Base-by-base conservation (phyloP, 306 rosid species). In the Citrullus mucosospermus region DNA sequence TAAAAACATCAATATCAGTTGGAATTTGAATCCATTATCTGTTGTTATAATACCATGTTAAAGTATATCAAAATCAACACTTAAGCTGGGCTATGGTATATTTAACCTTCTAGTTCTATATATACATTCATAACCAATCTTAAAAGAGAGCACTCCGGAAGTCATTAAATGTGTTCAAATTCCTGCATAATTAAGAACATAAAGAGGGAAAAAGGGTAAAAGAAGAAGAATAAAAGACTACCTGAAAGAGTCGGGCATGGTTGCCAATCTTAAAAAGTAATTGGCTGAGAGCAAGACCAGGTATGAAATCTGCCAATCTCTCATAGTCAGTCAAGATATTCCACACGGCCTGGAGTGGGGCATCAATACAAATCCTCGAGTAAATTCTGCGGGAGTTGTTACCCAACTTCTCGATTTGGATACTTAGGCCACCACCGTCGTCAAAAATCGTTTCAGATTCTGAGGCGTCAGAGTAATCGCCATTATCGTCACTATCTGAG, bases 281-380 rank as follows among this genome's bases (percentile, higher is more conserved):
- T 61, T 83, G 86, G 78, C 95, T 83, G 39, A 87, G 80, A 57
- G 92, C 91, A 22, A 95, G 96, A 34, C 96, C 91, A 38, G 98
- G 98, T 76, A 95, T 89, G 70, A 92, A 92, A 78, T 92, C 97
- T 14, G 95, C 85, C 86, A 95, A 78, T 43, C 85, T 83, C 75
- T 91, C 98, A 68, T 95, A 95, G 85, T 95, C 96, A 0, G 98
- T 95, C 82, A 95, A 83, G 20, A 91, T 80, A 66, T 34, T 83
- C 97, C 97, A 95, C 75, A 92, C 76, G 5, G 87, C 14, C 62
- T 78, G 53, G 44, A 95, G 91, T 9, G 95, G 82, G 8, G 95
- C 88, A 4, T 86, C 82, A 13, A 95, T 77, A 20, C 79, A 68
- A 65, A 94, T 91, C 14, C 76, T 83, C 6, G 97, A 86, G 73